phyloP scores from a whole-genome alignment of 1,284 basidiomycete species.

The Crepidotus sp. region DNA sequence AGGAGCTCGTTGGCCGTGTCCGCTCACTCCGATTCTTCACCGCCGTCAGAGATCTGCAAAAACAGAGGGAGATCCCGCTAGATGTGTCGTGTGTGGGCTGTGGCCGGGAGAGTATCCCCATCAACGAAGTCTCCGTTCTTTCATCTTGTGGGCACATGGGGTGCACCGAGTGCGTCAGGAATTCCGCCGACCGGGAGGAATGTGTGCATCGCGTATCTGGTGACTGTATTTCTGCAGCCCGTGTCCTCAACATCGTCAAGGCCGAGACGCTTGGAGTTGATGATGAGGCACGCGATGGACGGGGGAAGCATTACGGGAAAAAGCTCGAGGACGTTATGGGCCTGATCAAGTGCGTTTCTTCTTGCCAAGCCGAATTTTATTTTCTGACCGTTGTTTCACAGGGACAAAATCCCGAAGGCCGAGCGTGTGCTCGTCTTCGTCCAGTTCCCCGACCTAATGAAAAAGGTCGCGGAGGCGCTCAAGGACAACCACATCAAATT shows the following conservation, averaged over 20 bases:
- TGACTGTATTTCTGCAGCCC: constrained; percentile 65
- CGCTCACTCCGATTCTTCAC: constrained; percentile 87
- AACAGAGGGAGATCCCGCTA: constrained; percentile 46
- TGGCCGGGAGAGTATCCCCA: constrained; percentile 43
- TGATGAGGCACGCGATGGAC: constrained; percentile 61
- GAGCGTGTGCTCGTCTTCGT: constrained; percentile 89
- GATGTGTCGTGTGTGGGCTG: constrained; percentile 59
- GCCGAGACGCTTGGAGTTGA: constrained; percentile 80
- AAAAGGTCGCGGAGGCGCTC: constrained; percentile 83
- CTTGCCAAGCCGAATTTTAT: constrained; percentile 5
- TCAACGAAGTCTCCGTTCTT: constrained; percentile 70
- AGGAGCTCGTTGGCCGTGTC: constrained; percentile 82
- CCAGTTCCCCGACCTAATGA: constrained; percentile 88
- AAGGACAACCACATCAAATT: constrained; percentile 63
- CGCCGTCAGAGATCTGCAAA: constrained; percentile 82
- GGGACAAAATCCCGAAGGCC: constrained; percentile 58
- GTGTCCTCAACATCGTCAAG: constrained; percentile 72
- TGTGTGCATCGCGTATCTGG: constrained; percentile 67
- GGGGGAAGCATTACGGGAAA: constrained; percentile 77
- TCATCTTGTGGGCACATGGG: constrained; percentile 89
- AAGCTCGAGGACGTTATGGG: constrained; percentile 83
- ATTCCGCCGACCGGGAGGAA: constrained; percentile 68
- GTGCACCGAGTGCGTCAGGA: constrained; percentile 64
- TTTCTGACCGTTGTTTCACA: constrained; percentile 24
- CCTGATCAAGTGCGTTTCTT: constrained; percentile 59